Conservation (phyloP, 345 rosid genomes). For the Eutrema heterophyllum region DNA sequence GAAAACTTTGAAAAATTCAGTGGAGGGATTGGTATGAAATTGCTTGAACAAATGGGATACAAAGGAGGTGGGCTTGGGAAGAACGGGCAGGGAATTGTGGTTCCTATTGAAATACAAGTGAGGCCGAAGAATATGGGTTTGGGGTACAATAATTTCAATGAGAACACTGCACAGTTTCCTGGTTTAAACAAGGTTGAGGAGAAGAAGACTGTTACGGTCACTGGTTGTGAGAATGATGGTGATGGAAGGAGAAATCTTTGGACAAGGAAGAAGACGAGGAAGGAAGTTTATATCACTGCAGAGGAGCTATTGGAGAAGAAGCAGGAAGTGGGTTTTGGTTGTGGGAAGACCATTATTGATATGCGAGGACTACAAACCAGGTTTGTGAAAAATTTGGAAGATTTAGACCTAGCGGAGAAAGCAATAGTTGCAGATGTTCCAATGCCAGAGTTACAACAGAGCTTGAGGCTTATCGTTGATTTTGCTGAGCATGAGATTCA, state of each 20-base stretch:
- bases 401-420: conserved; percentile 80
- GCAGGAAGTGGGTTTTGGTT: conserved; percentile 70
- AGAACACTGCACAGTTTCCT: conserved; percentile 39
- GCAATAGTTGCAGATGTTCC: conserved; percentile 83
- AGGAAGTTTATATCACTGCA: conserved; percentile 51
- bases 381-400: conserved; percentile 78
- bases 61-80: conserved; percentile 88
- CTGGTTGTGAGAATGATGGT: conserved; percentile 12
- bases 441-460: conserved; percentile 92
- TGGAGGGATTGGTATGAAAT: conserved; percentile 72
- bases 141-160: conserved; percentile 85
- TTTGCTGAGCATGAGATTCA: conserved; percentile 79
- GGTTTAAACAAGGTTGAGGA: conserved; percentile 51
- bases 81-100: conserved; percentile 77
- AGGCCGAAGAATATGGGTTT: conserved; percentile 93
- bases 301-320: conserved; percentile 77
- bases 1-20: conserved; percentile 54
- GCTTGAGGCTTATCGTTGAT: conserved; percentile 69
- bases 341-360: conserved; percentile 82
- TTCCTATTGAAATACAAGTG: conserved; percentile 77
- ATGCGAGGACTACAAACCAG: conserved; percentile 90
- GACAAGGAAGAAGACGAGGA: conserved; percentile 54
- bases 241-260: conserved; percentile 53
- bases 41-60: conserved; percentile 92
- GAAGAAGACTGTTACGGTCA: conserved; percentile 37